Evolutionary conservation across 2,329 filamentous ascomycete species (phyloP).

Genomic region (Venturia aucupariae): DNA sequence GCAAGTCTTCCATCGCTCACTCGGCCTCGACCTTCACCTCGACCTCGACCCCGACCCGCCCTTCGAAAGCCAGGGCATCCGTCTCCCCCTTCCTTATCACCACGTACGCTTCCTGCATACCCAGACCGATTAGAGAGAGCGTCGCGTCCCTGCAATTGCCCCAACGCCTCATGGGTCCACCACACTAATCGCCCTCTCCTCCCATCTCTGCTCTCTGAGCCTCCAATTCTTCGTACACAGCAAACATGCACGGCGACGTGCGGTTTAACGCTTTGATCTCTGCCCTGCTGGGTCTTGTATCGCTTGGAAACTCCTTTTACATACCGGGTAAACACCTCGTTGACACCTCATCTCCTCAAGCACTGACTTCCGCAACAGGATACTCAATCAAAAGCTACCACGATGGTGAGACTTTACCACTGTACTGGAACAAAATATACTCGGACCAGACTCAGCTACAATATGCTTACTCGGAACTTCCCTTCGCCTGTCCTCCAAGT

Average conservation of each 20-base stretch:
- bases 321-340: slow-evolving; percentile 60
- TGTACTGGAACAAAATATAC: slow-evolving; percentile 89
- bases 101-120: background rate
- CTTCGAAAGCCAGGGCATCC: background rate
- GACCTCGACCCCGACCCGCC: no score
- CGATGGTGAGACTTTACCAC: slow-evolving; percentile 65
- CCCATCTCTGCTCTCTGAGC: background rate
- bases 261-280: slow-evolving; percentile 19
- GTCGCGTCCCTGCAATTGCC: background rate
- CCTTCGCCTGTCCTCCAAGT: slow-evolving; percentile 75
- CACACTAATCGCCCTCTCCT: background rate
- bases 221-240: slow-evolving; percentile 5
- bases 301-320: slow-evolving; percentile 62
- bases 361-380: slow-evolving; percentile 38
- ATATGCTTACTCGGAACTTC: slow-evolving; percentile 81
- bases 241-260: slow-evolving; percentile 30
- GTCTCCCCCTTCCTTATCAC: background rate
- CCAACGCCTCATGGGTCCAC: background rate
- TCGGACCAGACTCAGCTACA: slow-evolving; percentile 85
- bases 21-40: no score
- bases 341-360: background rate
- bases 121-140: no score
- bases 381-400: slow-evolving; percentile 77
- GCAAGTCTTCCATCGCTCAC: background rate
- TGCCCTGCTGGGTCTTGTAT: slow-evolving; percentile 35